phyloP scores from a whole-genome alignment of 2,329 filamentous ascomycete species.

The Xylariaceae sp. region DNA sequence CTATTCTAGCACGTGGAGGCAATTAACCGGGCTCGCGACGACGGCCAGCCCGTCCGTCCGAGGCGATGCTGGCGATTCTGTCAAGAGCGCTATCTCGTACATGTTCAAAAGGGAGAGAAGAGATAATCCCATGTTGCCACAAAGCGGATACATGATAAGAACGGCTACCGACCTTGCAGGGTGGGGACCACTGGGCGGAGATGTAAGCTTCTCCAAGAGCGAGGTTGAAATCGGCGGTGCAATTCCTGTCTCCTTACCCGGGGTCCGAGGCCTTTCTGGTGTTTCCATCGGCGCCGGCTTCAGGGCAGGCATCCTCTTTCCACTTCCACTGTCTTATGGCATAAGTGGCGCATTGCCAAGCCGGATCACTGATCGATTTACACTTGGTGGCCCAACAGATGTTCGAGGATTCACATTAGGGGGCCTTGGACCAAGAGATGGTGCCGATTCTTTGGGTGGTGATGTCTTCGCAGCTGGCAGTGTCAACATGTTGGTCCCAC shows the following conservation, averaged over 20 bases:
- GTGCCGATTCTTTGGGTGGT: slow-evolving; percentile 79
- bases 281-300: slow-evolving; percentile 80
- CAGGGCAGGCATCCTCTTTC: slow-evolving; percentile 77
- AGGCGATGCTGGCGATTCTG: slow-evolving; percentile 80
- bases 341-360: slow-evolving; percentile 57
- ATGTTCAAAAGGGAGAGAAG: slow-evolving; percentile 75
- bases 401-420: slow-evolving; percentile 89
- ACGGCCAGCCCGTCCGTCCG: slow-evolving; percentile 78
- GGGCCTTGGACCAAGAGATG: slow-evolving; percentile 85
- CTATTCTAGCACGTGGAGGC: slow-evolving; percentile 81
- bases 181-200: slow-evolving; percentile 75
- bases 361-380: slow-evolving; percentile 89
- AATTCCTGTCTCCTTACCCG: slow-evolving; percentile 67
- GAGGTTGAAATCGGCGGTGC: slow-evolving; percentile 79
- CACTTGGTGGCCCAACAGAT: slow-evolving; percentile 89
- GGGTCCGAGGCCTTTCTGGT: slow-evolving; percentile 65
- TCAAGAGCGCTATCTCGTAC: slow-evolving; percentile 84
- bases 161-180: slow-evolving; percentile 81
- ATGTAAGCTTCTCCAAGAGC: slow-evolving; percentile 92
- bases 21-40: slow-evolving; percentile 73
- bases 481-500: slow-evolving; percentile 77
- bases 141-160: slow-evolving; percentile 75
- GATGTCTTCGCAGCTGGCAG: slow-evolving; percentile 89
- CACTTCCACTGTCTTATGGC: slow-evolving; percentile 62
- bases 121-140: slow-evolving; percentile 81